Evolutionary conservation across 2,329 filamentous ascomycete genomes (phyloP).

Genomic region (Verticillium tricorpus): DNA sequence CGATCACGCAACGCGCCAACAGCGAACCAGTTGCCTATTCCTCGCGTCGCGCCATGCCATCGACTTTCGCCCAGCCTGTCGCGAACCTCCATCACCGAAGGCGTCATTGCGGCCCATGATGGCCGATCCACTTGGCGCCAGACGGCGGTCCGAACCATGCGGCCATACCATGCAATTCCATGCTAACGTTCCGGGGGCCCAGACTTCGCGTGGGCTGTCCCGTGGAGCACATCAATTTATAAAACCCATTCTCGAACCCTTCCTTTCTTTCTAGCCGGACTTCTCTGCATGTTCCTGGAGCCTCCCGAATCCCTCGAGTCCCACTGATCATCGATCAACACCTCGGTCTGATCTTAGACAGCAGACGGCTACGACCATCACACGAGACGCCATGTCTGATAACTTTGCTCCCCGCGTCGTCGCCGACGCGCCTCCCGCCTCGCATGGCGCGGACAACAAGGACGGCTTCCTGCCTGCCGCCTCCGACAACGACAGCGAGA

Average conservation of each 20-base stretch:
- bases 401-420: not conserved
- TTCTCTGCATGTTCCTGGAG: not conserved
- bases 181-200: not conserved
- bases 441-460: slow-evolving; percentile 3
- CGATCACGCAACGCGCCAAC: not conserved
- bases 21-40: not conserved
- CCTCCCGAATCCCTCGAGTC: not conserved
- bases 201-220: not conserved
- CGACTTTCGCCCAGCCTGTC: not conserved
- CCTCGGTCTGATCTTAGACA: not conserved
- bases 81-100: not conserved
- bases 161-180: not conserved
- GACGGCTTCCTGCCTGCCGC: slow-evolving; percentile 3
- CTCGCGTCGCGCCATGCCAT: not conserved
- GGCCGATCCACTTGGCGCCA: not conserved
- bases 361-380: not conserved
- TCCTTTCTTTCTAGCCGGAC: not conserved
- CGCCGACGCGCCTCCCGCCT: not conserved
- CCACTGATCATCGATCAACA: not conserved
- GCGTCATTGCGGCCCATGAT: not conserved
- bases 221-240: not conserved
- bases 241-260: not conserved
- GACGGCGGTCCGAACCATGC: not conserved
- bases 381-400: slow-evolving; percentile 1
- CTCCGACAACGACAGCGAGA: slow-evolving; percentile 11